phyloP scores from a whole-genome alignment of 768 basidiomycete species.

The Agrocybe praecox region DNA sequence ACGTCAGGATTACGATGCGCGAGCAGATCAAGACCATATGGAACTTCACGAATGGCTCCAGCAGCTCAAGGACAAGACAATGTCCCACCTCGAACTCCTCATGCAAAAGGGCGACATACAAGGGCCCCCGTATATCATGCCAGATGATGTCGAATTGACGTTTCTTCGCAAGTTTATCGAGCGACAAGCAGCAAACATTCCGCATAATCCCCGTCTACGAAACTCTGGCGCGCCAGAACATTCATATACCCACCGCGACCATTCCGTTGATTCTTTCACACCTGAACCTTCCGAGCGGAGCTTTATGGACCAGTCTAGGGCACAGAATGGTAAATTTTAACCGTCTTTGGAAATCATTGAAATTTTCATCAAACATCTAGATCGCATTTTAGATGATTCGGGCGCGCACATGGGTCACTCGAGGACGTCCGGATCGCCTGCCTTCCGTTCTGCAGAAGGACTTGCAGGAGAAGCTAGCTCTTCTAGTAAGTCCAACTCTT shows the following conservation, averaged over 20 bases:
- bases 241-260: constrained; percentile 41
- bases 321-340: constrained; percentile 29
- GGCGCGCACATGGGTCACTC: constrained; percentile 36
- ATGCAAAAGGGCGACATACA: constrained; percentile 90
- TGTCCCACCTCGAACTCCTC: constrained; percentile 84
- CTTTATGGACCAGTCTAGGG: constrained; percentile 38
- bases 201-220: constrained; percentile 81
- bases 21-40: constrained; percentile 89
- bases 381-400: constrained; percentile 34
- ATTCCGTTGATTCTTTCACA: constrained; percentile 48
- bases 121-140: constrained; percentile 81
- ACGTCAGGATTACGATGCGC: constrained; percentile 83
- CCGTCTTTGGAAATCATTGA: constrained; percentile 4
- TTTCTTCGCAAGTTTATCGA: constrained; percentile 86
- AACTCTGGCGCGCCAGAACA: constrained; percentile 41
- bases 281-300: constrained; percentile 51
- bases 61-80: constrained; percentile 86
- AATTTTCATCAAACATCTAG: background rate
- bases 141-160: constrained; percentile 74
- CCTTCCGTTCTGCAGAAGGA: constrained; percentile 50
- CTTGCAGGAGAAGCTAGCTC: constrained; percentile 58
- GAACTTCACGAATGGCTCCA: constrained; percentile 88
- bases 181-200: constrained; percentile 71
- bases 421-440: constrained; percentile 54
- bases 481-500: constrained; percentile 52